phyloP scores from a whole-genome alignment of 2,329 filamentous ascomycete genomes.

The Thielaviopsis euricoi region DNA sequence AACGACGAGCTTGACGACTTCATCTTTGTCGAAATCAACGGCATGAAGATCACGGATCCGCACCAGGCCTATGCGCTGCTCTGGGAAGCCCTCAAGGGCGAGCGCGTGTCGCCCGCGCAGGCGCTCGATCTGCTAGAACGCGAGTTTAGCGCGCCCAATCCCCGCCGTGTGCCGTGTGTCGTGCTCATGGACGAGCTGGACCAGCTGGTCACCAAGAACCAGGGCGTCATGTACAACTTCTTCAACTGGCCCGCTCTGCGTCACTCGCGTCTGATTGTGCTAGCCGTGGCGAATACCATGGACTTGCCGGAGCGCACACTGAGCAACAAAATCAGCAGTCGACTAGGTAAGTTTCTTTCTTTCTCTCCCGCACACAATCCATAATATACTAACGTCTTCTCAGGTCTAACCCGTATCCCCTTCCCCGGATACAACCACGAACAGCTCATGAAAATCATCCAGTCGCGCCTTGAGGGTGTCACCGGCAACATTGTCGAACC shows the following conservation, averaged over 20 bases:
- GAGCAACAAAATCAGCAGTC: constrained; percentile 95
- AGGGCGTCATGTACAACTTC: constrained; percentile 99
- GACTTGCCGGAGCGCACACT: constrained; percentile 89
- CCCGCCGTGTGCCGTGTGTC: constrained; percentile 81
- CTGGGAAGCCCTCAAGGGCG: constrained; percentile 90
- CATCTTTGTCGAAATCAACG: constrained; percentile 98
- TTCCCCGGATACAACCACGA: constrained; percentile 96
- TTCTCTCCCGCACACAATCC: background rate
- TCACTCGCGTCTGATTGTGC: constrained; percentile 83
- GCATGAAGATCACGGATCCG: constrained; percentile 98
- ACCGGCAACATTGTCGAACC: constrained; percentile 78
- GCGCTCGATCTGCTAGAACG: constrained; percentile 79
- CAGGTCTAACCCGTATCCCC: constrained; percentile 75
- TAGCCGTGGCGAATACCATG: constrained; percentile 98
- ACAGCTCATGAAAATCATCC: constrained; percentile 93
- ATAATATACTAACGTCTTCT: background rate
- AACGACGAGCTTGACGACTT: constrained; percentile 94
- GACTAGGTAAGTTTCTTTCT: constrained; percentile 36
- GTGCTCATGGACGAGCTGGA: constrained; percentile 98
- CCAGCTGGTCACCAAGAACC: constrained; percentile 92
- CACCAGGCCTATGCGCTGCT: constrained; percentile 90
- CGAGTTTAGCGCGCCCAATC: constrained; percentile 84
- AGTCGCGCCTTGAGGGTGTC: constrained; percentile 79
- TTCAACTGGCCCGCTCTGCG: constrained; percentile 96
- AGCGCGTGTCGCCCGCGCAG: constrained; percentile 81